Evolutionary conservation across 257 asterid species (phyloP).

Genomic region (Solanum okadae): DNA sequence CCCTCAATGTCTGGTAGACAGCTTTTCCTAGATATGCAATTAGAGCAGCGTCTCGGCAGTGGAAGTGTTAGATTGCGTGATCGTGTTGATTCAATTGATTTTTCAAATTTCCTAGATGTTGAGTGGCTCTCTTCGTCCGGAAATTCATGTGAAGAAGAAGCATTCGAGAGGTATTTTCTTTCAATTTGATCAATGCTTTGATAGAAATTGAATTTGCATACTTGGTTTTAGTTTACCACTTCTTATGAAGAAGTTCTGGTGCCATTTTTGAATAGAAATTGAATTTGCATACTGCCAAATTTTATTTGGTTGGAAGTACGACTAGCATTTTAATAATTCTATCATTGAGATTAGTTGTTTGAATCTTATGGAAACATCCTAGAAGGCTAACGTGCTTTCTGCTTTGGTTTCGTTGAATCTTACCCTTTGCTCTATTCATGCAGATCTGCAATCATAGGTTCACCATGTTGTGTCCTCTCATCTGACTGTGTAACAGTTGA

Average conservation of each 20-base stretch:
- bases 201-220: background rate
- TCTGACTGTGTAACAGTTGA: constrained; percentile 21
- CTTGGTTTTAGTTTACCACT: background rate
- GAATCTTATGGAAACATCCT: background rate
- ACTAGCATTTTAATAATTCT: background rate
- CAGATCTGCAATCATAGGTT: constrained; percentile 57
- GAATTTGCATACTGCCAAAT: background rate
- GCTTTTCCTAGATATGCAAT: constrained; percentile 36
- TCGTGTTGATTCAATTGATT: constrained; percentile 40
- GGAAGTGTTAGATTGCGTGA: constrained; percentile 30
- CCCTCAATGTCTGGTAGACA: constrained; percentile 49
- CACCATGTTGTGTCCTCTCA: constrained; percentile 31
- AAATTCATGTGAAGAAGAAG: constrained; percentile 82
- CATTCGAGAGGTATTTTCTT: constrained; percentile 55
- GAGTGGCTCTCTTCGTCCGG: constrained; percentile 91
- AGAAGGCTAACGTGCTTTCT: background rate
- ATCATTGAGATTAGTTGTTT: background rate
- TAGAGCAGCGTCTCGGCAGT: constrained; percentile 30
- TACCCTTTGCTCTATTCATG: constrained; percentile 1
- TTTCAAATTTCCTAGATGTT: constrained; percentile 66
- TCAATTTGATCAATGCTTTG: background rate
- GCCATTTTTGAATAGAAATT: too few relatives aligned
- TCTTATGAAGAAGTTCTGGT: background rate
- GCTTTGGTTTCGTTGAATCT: background rate
- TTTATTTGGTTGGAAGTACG: background rate